Conservation (phyloP, 768 basidiomycete genomes). For the Termitomyces titanicus region DNA sequence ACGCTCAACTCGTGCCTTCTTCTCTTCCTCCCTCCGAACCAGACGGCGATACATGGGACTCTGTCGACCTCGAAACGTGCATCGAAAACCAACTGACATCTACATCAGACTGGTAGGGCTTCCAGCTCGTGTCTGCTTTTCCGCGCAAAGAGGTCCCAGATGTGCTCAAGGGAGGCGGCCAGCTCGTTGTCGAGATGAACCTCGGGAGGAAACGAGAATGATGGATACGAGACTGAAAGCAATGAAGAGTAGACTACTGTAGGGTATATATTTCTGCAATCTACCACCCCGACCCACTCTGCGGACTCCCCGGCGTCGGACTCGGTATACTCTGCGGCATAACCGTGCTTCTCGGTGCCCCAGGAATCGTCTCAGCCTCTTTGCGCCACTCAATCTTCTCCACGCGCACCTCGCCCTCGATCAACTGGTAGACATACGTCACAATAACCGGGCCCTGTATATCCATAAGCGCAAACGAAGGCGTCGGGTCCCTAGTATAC, state of each 20-base stretch:
- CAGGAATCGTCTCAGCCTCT: conserved; percentile 39
- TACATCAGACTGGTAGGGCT: conserved; percentile 62
- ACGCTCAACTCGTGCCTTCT: conserved; percentile 50
- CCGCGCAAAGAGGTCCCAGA: conserved; percentile 61
- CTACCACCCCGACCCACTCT: conserved; percentile 6
- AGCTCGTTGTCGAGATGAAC: background rate
- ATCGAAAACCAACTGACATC: conserved; percentile 22
- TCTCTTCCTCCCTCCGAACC: conserved; percentile 33
- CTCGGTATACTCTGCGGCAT: conserved; percentile 51
- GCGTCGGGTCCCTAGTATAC: conserved; percentile 68
- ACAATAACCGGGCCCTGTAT: conserved; percentile 96
- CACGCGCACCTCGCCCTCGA: conserved; percentile 90
- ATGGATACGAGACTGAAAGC: too few relatives aligned
- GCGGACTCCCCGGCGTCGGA: conserved; percentile 23
- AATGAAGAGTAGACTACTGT: too few relatives aligned
- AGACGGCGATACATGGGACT: conserved; percentile 27
- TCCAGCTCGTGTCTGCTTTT: conserved; percentile 65
- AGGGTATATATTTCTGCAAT: too few relatives aligned
- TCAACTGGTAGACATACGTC: conserved; percentile 94
- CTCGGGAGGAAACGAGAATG: too few relatives aligned
- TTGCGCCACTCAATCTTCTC: conserved; percentile 87
- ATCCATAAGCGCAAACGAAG: conserved; percentile 97
- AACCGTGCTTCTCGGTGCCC: conserved; percentile 38
- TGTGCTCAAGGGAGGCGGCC: conserved; percentile 49
- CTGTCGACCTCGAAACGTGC: conserved; percentile 31